Conservation (phyloP, 768 basidiomycete species). For the Lactarius pseudohatsudake region DNA sequence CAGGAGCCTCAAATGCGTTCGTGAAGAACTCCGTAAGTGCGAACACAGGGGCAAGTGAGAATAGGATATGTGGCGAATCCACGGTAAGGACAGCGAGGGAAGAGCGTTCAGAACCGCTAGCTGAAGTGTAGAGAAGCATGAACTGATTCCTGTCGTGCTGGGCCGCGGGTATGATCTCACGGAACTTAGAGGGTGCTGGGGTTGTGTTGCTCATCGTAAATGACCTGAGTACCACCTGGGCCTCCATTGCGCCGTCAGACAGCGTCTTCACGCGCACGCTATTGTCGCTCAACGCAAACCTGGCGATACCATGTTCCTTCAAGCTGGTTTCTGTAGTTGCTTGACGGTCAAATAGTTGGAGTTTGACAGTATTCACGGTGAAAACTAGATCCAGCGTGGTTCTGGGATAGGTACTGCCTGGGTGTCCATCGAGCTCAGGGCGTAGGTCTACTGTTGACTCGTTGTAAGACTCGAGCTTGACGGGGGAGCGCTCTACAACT, state of each 20-base stretch:
- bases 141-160: constrained; percentile 88
- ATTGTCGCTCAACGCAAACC: constrained; percentile 80
- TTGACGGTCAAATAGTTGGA: constrained; percentile 79
- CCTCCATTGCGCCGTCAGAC: constrained; percentile 81
- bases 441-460: constrained; percentile 41
- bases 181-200: constrained; percentile 78
- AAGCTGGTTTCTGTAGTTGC: constrained; percentile 59
- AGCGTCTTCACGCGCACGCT: constrained; percentile 77
- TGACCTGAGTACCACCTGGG: constrained; percentile 85
- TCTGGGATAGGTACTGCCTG: constrained; percentile 44
- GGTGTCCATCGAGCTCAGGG: constrained; percentile 55
- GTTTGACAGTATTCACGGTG: constrained; percentile 64
- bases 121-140: constrained; percentile 85
- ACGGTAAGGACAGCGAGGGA: constrained; percentile 82
- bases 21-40: constrained; percentile 85
- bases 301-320: constrained; percentile 77
- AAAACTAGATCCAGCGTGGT: constrained; percentile 73
- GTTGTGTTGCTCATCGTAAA: constrained; percentile 90
- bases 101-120: constrained; percentile 55
- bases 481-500: constrained; percentile 22
- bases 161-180: constrained; percentile 93
- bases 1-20: constrained; percentile 45
- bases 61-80: constrained; percentile 90
- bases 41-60: constrained; percentile 89
- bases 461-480: constrained; percentile 30